phyloP scores from a whole-genome alignment of 2,329 filamentous ascomycete species.

The Phialophora chinensis region DNA sequence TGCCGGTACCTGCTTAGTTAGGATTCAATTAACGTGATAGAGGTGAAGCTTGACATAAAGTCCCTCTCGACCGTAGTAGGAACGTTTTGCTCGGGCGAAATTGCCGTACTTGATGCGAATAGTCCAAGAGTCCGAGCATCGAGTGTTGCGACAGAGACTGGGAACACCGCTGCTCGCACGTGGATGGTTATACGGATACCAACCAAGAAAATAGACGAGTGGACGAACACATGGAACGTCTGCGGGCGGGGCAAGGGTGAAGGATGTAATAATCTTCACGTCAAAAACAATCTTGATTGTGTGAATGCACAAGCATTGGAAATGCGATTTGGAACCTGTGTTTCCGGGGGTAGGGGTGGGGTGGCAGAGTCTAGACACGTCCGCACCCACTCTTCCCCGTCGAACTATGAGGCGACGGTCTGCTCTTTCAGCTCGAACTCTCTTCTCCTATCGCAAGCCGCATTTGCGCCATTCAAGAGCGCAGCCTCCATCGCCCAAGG shows the following conservation, averaged over 20 bases:
- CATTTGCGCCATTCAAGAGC: slow-evolving; percentile 7
- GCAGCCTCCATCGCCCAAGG: slow-evolving; percentile 2
- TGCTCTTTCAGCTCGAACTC: slow-evolving; percentile 8
- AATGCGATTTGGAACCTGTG: not conserved
- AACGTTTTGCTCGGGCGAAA: not conserved
- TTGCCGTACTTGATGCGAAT: no score
- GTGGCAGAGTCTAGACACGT: not conserved
- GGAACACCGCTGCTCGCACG: not conserved
- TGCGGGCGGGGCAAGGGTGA: not conserved
- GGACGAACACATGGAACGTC: not conserved
- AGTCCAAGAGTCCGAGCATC: no score
- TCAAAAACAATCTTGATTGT: not conserved
- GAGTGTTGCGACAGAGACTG: not conserved
- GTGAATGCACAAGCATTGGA: not conserved
- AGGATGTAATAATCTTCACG: slow-evolving; percentile 2
- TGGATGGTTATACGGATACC: not conserved
- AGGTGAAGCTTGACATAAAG: not conserved
- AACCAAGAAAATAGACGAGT: not conserved
- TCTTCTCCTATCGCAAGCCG: not conserved
- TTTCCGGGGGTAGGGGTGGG: not conserved
- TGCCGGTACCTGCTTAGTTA: not conserved
- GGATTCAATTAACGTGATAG: not conserved
- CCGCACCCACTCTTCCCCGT: not conserved
- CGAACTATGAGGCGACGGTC: not conserved
- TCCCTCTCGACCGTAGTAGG: not conserved